A percentile compares a stretch with the other conserved stretches of the same genome.
phyloP scores from a whole-genome alignment of 2,329 filamentous ascomycete species.

The Dactylellina leptospora region DNA sequence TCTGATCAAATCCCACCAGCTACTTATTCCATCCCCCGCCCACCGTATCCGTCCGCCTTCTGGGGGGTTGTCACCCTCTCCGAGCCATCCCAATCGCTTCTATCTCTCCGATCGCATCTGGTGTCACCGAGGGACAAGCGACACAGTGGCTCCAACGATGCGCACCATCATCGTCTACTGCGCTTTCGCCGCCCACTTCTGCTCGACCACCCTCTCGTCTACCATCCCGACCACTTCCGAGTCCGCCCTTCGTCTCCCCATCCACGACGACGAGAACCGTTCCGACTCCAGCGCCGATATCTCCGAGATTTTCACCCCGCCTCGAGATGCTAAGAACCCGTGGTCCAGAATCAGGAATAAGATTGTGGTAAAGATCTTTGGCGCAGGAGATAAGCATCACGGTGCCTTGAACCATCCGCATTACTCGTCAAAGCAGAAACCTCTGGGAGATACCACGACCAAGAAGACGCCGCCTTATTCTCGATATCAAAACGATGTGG shows the following conservation, averaged over 20 bases:
- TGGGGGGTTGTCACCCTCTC: constrained; percentile 35
- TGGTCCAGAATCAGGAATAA: constrained; percentile 54
- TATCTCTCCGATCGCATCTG: background rate
- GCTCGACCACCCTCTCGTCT: constrained; percentile 35
- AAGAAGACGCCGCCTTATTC: constrained; percentile 37
- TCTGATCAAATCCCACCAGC: background rate
- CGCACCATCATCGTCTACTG: constrained; percentile 48
- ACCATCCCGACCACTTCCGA: constrained; percentile 44
- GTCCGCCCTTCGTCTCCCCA: constrained; percentile 39
- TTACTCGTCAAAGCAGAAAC: constrained; percentile 49
- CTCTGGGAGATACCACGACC: constrained; percentile 20
- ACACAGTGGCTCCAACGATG: constrained; percentile 19
- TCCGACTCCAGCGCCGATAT: constrained; percentile 23
- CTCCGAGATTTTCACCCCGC: constrained; percentile 41
- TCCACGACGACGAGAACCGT: constrained; percentile 41
- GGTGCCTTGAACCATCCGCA: constrained; percentile 55
- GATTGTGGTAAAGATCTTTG: constrained; percentile 55
- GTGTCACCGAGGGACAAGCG: constrained; percentile 3
- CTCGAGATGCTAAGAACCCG: constrained; percentile 34
- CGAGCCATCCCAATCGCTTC: constrained; percentile 42
- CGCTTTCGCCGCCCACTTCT: constrained; percentile 46
- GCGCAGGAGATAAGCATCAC: constrained; percentile 57
- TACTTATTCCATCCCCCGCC: constrained; percentile 4
- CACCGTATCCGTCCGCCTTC: constrained; percentile 3
- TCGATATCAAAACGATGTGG: constrained; percentile 80